Evolutionary conservation across 2,329 filamentous ascomycete genomes (phyloP).

Genomic region (Penicillium sp.): DNA sequence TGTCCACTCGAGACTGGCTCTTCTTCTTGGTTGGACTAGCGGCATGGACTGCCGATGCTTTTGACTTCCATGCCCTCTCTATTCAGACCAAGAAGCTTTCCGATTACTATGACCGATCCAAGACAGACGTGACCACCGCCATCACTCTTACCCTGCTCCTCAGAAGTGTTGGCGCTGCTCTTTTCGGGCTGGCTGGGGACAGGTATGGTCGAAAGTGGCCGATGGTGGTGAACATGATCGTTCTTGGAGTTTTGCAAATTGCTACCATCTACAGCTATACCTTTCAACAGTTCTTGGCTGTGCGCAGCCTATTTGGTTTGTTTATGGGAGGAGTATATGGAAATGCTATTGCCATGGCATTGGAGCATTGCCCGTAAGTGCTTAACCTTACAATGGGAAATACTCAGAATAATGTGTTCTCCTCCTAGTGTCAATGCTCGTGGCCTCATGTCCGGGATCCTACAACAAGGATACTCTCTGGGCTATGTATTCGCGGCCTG

Average conservation of each 20-base stretch:
- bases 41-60: conserved; percentile 79
- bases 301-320: conserved; percentile 69
- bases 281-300: conserved; percentile 72
- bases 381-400: background rate
- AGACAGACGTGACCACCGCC: conserved; percentile 67
- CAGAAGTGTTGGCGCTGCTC: conserved; percentile 69
- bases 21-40: conserved; percentile 73
- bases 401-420: background rate
- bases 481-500: conserved; percentile 74
- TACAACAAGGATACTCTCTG: conserved; percentile 78
- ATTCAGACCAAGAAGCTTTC: conserved; percentile 74
- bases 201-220: conserved; percentile 77
- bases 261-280: conserved; percentile 74
- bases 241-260: conserved; percentile 68
- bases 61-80: conserved; percentile 78
- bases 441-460: conserved; percentile 76
- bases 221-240: conserved; percentile 76
- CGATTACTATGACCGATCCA: conserved; percentile 57
- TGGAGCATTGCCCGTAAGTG: conserved; percentile 65
- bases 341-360: conserved; percentile 73
- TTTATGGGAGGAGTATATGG: conserved; percentile 83
- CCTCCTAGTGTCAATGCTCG: conserved; percentile 56
- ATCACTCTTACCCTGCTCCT: conserved; percentile 66
- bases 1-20: conserved; percentile 67
- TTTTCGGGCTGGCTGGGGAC: conserved; percentile 76